Percentiles rank a stretch among this genome's conserved stretches.
These are phyloP conservation scores for Tilletia caries DNA, from an alignment of 1,284 basidiomycete genomes.

Conservation along the genomic window DNA sequence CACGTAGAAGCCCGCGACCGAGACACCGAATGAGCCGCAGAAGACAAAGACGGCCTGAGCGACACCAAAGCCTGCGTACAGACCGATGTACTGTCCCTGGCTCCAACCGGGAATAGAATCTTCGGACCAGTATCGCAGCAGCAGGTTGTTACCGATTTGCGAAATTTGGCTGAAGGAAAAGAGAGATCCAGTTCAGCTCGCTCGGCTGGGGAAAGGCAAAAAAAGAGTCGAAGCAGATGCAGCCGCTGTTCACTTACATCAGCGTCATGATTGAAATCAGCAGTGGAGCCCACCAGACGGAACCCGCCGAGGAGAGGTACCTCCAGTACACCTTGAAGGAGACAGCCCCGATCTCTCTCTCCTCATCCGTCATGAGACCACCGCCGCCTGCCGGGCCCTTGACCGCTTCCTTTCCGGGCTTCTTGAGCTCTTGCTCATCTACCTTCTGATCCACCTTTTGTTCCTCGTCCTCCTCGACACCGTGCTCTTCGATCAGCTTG, in stretches of 20 bases:
- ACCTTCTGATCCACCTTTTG: slow-evolving; percentile 41
- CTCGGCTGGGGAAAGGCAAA: slow-evolving; percentile 21
- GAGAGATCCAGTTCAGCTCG: background rate
- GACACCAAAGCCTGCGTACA: slow-evolving; percentile 17
- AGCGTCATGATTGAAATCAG: slow-evolving; percentile 59
- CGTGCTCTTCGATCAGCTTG: slow-evolving; percentile 1
- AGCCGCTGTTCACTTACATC: slow-evolving; percentile 11
- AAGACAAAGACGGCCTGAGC: slow-evolving; percentile 12
- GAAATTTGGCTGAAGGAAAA: slow-evolving; percentile 23
- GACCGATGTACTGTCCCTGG: slow-evolving; percentile 24
- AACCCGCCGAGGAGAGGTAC: slow-evolving; percentile 11
- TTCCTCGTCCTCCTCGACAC: slow-evolving; percentile 42
- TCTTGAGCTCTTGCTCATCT: slow-evolving; percentile 19
- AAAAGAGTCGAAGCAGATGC: slow-evolving; percentile 16
- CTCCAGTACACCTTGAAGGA: slow-evolving; percentile 9
- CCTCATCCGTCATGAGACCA: background rate
- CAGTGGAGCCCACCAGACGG: slow-evolving; percentile 59
- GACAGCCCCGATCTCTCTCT: slow-evolving; percentile 2
- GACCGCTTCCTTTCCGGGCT: slow-evolving; percentile 19
- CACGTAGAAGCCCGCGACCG: slow-evolving; percentile 31
- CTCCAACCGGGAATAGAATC: slow-evolving; percentile 12
- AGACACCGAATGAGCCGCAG: slow-evolving; percentile 4
- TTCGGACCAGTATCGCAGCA: slow-evolving; percentile 30
- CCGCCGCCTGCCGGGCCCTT: slow-evolving; percentile 15
- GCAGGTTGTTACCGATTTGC: slow-evolving; percentile 28